These are phyloP conservation scores for Fraxinus albicans DNA, from an alignment of 305 asterid species.

Conservation along the genomic window DNA sequence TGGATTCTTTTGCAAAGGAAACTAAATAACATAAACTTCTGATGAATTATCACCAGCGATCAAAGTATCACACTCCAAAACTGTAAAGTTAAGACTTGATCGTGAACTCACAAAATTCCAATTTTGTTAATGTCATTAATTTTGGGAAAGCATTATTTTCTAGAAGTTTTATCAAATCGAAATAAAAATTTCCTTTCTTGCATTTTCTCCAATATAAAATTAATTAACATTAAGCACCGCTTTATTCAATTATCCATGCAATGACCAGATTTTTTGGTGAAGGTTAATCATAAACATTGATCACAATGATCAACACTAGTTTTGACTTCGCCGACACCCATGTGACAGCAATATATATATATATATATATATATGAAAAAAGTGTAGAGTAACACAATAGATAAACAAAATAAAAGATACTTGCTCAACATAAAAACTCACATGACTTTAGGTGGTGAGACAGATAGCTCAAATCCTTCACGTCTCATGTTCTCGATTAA, in stretches of 20 bases:
- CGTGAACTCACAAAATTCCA: background rate
- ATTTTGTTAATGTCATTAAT: background rate
- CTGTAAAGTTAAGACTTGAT: slow-evolving; percentile 4
- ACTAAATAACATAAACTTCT: background rate
- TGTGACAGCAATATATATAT: background rate
- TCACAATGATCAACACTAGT: background rate
- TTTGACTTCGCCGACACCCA: background rate
- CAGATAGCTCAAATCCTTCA: slow-evolving; percentile 95
- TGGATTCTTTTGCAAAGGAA: background rate
- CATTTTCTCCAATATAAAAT: background rate
- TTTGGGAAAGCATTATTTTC: background rate
- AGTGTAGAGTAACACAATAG: background rate
- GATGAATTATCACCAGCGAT: background rate
- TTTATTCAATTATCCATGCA: background rate
- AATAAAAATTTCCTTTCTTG: background rate
- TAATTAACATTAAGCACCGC: background rate
- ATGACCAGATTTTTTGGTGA: background rate
- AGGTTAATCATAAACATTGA: background rate
- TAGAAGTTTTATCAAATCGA: background rate
- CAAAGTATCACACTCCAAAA: background rate
- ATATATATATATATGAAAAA: background rate
- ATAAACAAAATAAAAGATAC: background rate
- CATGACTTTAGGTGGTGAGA: slow-evolving; percentile 99
- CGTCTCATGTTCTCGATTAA: slow-evolving; percentile 99
- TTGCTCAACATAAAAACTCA: slow-evolving; percentile 46